These are phyloP conservation scores for Colletotrichum tamarilloi DNA, from an alignment of 2,329 filamentous ascomycete species.

Conservation along the genomic window DNA sequence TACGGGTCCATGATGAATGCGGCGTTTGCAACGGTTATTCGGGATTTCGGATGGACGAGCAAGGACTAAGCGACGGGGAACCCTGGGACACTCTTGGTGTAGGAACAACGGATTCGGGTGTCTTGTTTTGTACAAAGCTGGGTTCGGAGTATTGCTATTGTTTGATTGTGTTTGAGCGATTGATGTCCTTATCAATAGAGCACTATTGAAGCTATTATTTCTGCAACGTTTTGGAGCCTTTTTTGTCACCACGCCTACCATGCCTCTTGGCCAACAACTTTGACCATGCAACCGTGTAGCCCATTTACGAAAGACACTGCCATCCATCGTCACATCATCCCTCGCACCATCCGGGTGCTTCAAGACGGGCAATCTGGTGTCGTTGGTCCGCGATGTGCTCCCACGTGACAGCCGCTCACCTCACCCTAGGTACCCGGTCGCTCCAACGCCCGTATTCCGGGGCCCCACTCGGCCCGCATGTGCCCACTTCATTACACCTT, in stretches of 20 bases:
- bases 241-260: neutral
- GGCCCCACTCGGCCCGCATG: conserved; percentile 16
- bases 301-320: neutral
- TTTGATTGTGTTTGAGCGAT: conserved; percentile 6
- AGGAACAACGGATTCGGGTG: conserved; percentile 10
- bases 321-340: neutral
- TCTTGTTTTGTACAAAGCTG: conserved; percentile 17
- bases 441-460: neutral
- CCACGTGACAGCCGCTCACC: conserved; percentile 23
- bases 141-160: conserved; percentile 22
- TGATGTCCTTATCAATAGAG: conserved; percentile 30
- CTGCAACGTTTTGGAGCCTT: neutral
- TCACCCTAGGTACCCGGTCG: neutral
- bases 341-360: neutral
- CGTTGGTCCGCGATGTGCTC: neutral
- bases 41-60: conserved; percentile 10
- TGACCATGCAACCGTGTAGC: neutral
- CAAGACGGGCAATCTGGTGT: neutral
- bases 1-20: conserved; percentile 31
- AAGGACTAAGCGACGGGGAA: conserved; percentile 12
- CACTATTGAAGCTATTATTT: neutral
- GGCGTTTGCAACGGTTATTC: conserved; percentile 25
- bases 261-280: neutral
- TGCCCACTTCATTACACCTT: neutral
- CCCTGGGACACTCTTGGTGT: conserved; percentile 9